Conservation (phyloP, 805 yeast species). For the Starmerella apicola region DNA sequence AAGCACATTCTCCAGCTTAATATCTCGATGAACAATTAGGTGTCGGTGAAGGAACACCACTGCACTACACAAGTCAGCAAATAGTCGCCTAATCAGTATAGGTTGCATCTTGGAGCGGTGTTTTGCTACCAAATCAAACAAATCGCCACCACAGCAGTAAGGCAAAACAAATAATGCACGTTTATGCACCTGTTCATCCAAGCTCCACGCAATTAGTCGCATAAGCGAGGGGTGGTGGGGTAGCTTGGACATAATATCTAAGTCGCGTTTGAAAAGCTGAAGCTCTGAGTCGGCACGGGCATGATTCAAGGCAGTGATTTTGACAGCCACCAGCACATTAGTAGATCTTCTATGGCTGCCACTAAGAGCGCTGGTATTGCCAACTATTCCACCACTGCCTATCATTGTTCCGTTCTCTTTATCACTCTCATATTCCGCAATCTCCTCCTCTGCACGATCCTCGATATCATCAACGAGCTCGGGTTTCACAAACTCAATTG, state of each 20-base stretch:
- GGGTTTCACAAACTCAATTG: conserved; percentile 26
- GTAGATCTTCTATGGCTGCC: background rate
- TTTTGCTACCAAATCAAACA: conserved; percentile 48
- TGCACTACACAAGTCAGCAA: conserved; percentile 59
- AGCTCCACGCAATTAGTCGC: conserved; percentile 34
- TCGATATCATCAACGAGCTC: conserved; percentile 11
- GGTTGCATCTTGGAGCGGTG: conserved; percentile 36
- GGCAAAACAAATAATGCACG: conserved; percentile 49
- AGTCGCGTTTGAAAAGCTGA: conserved; percentile 57
- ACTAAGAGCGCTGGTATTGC: background rate
- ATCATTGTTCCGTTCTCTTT: too few species aligned
- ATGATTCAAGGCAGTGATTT: conserved; percentile 40
- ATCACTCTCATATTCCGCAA: background rate
- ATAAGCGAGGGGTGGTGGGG: conserved; percentile 62
- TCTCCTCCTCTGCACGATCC: conserved; percentile 3
- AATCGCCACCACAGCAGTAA: conserved; percentile 74
- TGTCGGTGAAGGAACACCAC: conserved; percentile 57
- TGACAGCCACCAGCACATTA: conserved; percentile 48
- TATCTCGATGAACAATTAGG: conserved; percentile 74
- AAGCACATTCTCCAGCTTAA: conserved; percentile 78
- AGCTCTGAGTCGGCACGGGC: conserved; percentile 41
- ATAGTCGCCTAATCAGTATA: conserved; percentile 44
- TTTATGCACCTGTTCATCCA: conserved; percentile 24
- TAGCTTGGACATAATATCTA: conserved; percentile 39
- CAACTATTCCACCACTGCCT: background rate